Base-by-base conservation (phyloP, 2,329 filamentous ascomycete genomes). In the Aspergillus luchuensis region DNA sequence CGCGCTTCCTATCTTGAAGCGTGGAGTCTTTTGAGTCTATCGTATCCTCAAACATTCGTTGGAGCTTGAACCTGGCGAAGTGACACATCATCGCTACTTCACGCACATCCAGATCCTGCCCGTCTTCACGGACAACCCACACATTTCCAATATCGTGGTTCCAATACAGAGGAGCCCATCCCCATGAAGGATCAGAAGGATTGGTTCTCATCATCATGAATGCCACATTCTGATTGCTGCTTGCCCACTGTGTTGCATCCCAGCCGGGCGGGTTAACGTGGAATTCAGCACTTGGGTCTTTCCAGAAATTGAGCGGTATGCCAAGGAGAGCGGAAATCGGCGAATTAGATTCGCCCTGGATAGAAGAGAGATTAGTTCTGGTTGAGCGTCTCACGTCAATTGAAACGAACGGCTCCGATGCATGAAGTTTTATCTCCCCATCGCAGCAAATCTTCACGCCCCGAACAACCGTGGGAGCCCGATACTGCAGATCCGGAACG, bases 121-220 rank as follows among this genome's bases (percentile, higher is more conserved):
- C 54, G 19, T 49, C 54, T 57, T 28, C 11, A 38, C 41, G 41
- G 21, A 50, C 28, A 38, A 25, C 43, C 25, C 23, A 57, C 7
- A 38, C 43, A 39, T 57, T 57, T 21, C 54, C 54, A 15, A 57
- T 49, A 7, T 57, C 54, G 6, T 4, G 8, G 19, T 63, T 55
- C 61, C 61, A 63, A 28, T 60, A 52, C 41, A 23, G 17, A 45
- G 41, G 8, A 21, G 41, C 60, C 60, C 57, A 59, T 47, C 57
- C 60, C 60, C 60, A 62, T 17, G 28, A 8, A 8, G 11, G 2
- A 1, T 30, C 33, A 7, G 57, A 47, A 57, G 52, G 51, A 23
- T 62, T 25, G 25, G 52, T 57, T 10, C 28, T n/a, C 57, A 54
- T 48, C 60, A 62, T 59, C 23, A 62, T 36, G 19, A 53, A 62